These are phyloP conservation scores for Leccinum disarticulatum DNA, from an alignment of 768 basidiomycete genomes.

Conservation along the genomic window DNA sequence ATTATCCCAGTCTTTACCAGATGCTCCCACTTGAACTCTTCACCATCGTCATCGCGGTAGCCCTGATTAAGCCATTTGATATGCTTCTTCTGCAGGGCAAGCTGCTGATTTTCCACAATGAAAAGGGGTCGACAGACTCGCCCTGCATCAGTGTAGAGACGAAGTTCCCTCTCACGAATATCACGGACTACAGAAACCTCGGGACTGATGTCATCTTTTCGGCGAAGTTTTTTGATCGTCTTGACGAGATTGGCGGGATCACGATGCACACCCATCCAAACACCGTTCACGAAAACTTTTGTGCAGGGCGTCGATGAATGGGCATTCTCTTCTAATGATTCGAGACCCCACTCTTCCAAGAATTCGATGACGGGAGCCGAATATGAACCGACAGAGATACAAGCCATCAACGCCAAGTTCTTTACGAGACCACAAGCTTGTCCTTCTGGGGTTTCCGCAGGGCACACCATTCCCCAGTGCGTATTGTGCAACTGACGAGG, in stretches of 20 bases:
- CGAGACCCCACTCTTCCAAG: constrained; percentile 97
- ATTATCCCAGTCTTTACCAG: constrained; percentile 86
- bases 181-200: constrained; percentile 98
- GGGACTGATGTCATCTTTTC: constrained; percentile 92
- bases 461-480: constrained; percentile 99
- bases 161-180: constrained; percentile 91
- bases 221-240: constrained; percentile 87
- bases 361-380: constrained; percentile 97
- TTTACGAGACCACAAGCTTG: constrained; percentile 99
- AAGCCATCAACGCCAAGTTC: constrained; percentile 95
- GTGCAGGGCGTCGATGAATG: constrained; percentile 81
- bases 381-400: constrained; percentile 95
- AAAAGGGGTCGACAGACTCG: constrained; percentile 96
- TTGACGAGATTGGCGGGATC: constrained; percentile 90
- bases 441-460: constrained; percentile 98
- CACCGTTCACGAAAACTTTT: constrained; percentile 98
- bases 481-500: constrained; percentile 99
- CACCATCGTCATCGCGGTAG: constrained; percentile 53
- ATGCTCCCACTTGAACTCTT: constrained; percentile 79
- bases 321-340: constrained; percentile 91
- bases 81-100: constrained; percentile 82
- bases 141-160: constrained; percentile 95
- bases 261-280: constrained; percentile 99
- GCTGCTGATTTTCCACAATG: constrained; percentile 90
- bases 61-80: constrained; percentile 67